Evolutionary conservation across 2,329 filamentous ascomycete genomes (phyloP), one percentile per base, ranked within the genome.

Genomic region (Pezizomycotina sp.): DNA sequence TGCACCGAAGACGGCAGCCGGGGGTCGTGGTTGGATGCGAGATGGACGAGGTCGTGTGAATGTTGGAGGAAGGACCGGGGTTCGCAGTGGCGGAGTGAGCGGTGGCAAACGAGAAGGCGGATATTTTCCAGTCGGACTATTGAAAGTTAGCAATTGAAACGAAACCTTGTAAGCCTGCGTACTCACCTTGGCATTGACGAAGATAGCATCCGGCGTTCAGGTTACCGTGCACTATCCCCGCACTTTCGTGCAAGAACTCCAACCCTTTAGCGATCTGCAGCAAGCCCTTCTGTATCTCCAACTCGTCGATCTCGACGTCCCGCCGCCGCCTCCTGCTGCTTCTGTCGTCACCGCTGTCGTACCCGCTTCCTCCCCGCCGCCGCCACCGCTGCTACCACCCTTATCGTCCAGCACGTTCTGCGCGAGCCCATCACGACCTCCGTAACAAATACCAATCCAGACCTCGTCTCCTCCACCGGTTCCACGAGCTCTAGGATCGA

Each of bases 121-220:
- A 86, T 43, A 98, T 80, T 57, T 98, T 98, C 89, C 89, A 98
- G 58, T 98, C 89, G 30, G 81, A 92, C 75, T 80, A 52, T 52
- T 44, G 39, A 44, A 12, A 29, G 53, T 58, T 47, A 58, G 57
- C 36, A 49, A 20, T 23, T 15, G 21, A 21, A 19, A 15, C 19
- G 3, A 22, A 16, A 14, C 14, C 12, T 31, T 3, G 6, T 10
- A 20, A 37, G n/a, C 29, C 16, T 5, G 13, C 30, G 21, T 28
- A 56, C 67, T 44, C 61, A 71, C 75, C 70, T 98, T 98, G 25
- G 80, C 72, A 59, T 98, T 98, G 57, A 98, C 73, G 47, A 92
- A 77, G 47, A 98, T 74, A 12, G 84, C 80, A 47, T 95, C 86
- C 0, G 89, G 89, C 0, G 84, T 95, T n/a, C 46, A 98, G 58